Conservation (phyloP, 2,329 filamentous ascomycete species). For the Elsinoe perseae region DNA sequence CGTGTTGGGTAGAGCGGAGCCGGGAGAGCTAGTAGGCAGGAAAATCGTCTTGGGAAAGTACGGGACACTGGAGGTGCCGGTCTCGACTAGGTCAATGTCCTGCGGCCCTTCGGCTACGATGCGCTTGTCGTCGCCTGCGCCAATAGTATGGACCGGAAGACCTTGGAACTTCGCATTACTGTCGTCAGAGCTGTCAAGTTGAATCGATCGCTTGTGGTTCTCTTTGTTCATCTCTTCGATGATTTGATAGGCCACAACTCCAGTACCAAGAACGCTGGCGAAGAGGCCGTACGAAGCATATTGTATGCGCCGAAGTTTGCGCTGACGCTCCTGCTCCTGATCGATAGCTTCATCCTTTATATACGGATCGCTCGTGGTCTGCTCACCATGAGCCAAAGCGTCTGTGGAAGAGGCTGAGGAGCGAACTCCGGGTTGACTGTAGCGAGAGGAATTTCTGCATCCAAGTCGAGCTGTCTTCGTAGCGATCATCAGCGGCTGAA, state of each 20-base stretch:
- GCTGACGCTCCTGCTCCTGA: conserved; percentile 26
- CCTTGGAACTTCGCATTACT: conserved; percentile 40
- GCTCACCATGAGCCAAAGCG: conserved; percentile 9
- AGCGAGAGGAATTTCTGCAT: conserved; percentile 27
- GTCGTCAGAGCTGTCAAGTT: conserved; percentile 30
- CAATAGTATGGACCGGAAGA: conserved; percentile 51
- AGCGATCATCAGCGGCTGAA: not conserved
- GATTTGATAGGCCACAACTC: conserved; percentile 27
- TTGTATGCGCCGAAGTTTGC: conserved; percentile 29
- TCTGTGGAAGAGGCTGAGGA: conserved; percentile 22
- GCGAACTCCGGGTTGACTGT: conserved; percentile 29
- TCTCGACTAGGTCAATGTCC: conserved; percentile 67
- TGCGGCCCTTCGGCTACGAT: conserved; percentile 42
- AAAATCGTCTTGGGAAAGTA: conserved; percentile 67
- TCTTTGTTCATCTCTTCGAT: conserved; percentile 28
- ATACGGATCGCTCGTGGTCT: conserved; percentile 23
- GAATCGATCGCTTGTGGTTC: conserved; percentile 22
- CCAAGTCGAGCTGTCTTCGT: conserved; percentile 19
- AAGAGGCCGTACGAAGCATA: conserved; percentile 32
- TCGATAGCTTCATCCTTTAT: conserved; percentile 21
- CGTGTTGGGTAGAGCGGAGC: conserved; percentile 25
- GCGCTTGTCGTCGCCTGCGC: conserved; percentile 51
- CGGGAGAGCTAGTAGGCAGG: conserved; percentile 43
- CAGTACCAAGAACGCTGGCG: conserved; percentile 26
- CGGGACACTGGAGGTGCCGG: conserved; percentile 72